These are phyloP conservation scores for Solanum arcanum DNA, from an alignment of 257 asterid genomes.

Conservation along the genomic window DNA sequence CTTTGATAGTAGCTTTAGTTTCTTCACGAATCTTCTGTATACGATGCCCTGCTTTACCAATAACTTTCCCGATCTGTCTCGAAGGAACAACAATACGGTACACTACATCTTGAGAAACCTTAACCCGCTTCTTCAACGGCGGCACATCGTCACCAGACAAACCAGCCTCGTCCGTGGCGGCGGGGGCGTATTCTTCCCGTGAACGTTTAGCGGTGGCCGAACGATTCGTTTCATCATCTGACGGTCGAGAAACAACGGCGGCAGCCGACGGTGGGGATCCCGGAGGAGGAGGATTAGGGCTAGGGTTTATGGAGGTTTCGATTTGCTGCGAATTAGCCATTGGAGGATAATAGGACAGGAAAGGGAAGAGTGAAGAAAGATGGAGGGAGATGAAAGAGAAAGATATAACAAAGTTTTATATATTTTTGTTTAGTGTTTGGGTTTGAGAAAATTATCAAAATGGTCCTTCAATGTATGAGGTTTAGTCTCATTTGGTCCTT, in stretches of 20 bases:
- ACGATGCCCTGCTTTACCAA: conserved; percentile 83
- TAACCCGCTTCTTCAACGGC: conserved; percentile 61
- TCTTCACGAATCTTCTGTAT: conserved; percentile 93
- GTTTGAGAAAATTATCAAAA: background rate
- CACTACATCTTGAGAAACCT: conserved; percentile 52
- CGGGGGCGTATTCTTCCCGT: conserved; percentile 46
- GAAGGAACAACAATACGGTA: conserved; percentile 89
- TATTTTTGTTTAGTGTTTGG: background rate
- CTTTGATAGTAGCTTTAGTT: conserved; percentile 68
- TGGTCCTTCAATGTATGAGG: background rate
- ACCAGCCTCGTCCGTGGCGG: conserved; percentile 22
- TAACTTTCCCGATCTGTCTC: conserved; percentile 92
- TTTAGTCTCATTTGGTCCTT: background rate
- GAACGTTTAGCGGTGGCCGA: conserved; percentile 39
- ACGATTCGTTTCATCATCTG: conserved; percentile 15
- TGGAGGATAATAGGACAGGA: background rate
- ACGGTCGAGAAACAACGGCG: background rate
- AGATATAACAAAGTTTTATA: background rate
- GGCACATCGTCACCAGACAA: conserved; percentile 32
- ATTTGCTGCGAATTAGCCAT: conserved; percentile 14
- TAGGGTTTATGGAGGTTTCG: conserved; percentile 25
- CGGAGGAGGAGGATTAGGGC: conserved; percentile 5
- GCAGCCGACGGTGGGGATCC: conserved; percentile 6
- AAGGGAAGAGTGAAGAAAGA: background rate
- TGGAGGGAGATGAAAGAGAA: background rate